A percentile compares a stretch with the other conserved stretches of the same genome.
Evolutionary conservation across 2,329 filamentous ascomycete species (phyloP).

Genomic region (Xylogone sp.): DNA sequence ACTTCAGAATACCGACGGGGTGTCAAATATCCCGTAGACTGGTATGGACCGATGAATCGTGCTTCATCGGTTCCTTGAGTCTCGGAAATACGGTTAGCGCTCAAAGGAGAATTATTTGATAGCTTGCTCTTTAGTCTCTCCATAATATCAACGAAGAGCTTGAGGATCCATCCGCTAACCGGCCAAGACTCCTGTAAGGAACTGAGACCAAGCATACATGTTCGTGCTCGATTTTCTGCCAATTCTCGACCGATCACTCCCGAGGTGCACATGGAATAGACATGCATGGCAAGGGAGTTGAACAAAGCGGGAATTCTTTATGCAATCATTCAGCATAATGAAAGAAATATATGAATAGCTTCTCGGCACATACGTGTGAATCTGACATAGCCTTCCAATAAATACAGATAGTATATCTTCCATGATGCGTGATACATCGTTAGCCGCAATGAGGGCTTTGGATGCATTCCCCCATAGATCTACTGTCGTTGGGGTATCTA

Average conservation of each 20-base stretch:
- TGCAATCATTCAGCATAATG: neutral
- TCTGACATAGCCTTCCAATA: neutral
- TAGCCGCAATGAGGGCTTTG: neutral
- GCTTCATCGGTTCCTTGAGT: neutral
- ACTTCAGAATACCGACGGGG: neutral
- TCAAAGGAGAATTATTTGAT: neutral
- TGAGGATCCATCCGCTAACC: neutral
- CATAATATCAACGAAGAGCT: neutral
- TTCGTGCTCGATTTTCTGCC: neutral
- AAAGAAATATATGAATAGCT: neutral
- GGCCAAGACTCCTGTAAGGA: neutral
- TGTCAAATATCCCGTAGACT: neutral
- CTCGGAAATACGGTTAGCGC: neutral
- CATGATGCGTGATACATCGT: neutral
- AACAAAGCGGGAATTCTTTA: neutral
- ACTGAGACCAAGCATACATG: neutral
- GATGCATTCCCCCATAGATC: neutral
- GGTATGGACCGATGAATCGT: neutral
- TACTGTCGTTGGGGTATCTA: neutral
- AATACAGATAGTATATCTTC: neutral
- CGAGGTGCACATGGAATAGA: neutral
- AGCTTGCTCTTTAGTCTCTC: neutral
- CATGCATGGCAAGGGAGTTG: neutral
- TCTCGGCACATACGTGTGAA: neutral
- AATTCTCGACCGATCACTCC: neutral